Evolutionary conservation across 495 filamentous ascomycete genomes (phyloP).

Genomic region (Neurospora sp.): DNA sequence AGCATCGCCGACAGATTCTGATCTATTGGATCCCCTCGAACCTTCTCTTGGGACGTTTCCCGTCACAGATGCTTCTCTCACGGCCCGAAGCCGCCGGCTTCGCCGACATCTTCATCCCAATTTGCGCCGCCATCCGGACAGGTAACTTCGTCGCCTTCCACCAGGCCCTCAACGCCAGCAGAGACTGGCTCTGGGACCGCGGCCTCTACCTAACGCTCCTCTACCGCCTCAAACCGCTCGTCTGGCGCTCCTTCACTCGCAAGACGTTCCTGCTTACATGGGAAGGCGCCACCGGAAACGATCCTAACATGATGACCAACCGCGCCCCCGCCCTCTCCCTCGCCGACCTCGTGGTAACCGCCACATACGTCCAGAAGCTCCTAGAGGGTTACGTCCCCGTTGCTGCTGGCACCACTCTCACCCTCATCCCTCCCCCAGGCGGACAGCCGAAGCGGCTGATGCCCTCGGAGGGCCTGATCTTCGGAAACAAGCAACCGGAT

Average conservation of each 20-base stretch:
- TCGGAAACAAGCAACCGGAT: slow-evolving; percentile 42
- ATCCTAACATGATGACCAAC: slow-evolving; percentile 12
- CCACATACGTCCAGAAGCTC: slow-evolving; percentile 40
- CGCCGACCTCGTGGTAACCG: slow-evolving; percentile 40
- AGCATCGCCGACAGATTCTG: slow-evolving; percentile 70
- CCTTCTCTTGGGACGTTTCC: slow-evolving; percentile 78
- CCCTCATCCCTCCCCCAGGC: slow-evolving; percentile 34
- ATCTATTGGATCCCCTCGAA: slow-evolving; percentile 77
- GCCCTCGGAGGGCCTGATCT: slow-evolving; percentile 37
- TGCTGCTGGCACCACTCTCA: slow-evolving; percentile 9
- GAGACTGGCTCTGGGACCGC: slow-evolving; percentile 66
- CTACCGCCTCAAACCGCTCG: slow-evolving; percentile 64
- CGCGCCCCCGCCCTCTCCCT: slow-evolving; percentile 47
- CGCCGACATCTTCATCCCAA: slow-evolving; percentile 59
- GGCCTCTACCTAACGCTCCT: slow-evolving; percentile 63
- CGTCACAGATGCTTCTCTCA: slow-evolving; percentile 51
- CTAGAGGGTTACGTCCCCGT: slow-evolving; percentile 39
- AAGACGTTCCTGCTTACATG: slow-evolving; percentile 53
- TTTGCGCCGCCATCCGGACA: slow-evolving; percentile 60
- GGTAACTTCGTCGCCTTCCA: slow-evolving; percentile 76
- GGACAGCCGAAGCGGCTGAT: slow-evolving; percentile 36
- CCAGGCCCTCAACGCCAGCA: slow-evolving; percentile 42
- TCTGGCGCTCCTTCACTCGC: slow-evolving; percentile 77
- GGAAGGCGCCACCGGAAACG: slow-evolving; percentile 45
- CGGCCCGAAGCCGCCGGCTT: slow-evolving; percentile 65